Conservation (phyloP, 768 basidiomycete species). For the Tricholoma sp. region DNA sequence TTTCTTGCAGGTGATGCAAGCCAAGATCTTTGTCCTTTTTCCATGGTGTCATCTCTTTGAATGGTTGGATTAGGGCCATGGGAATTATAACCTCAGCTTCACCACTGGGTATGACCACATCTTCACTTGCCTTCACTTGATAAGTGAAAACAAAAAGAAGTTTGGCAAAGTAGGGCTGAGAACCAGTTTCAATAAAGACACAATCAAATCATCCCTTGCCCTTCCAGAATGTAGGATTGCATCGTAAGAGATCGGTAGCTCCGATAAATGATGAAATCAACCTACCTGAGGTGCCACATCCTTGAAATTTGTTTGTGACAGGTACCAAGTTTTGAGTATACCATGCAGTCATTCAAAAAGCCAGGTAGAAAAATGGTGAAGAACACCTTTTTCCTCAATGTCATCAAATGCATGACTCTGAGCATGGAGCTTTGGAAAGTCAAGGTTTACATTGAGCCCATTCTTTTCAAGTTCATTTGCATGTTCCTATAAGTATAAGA, state of each 20-base stretch:
- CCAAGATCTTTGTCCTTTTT: neutral
- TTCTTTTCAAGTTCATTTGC: neutral
- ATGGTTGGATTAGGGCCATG: neutral
- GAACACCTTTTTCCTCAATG: constrained; percentile 27
- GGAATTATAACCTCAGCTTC: neutral
- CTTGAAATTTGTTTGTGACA: constrained; percentile 25
- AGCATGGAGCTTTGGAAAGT: constrained; percentile 31
- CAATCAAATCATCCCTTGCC: constrained; percentile 9
- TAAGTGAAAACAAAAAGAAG: neutral
- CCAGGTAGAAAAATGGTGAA: constrained; percentile 25
- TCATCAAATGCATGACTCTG: constrained; percentile 27
- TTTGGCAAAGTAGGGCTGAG: neutral
- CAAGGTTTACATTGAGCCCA: constrained; percentile 21
- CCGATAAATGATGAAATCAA: constrained; percentile 3
- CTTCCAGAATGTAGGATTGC: constrained; percentile 13
- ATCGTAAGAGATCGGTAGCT: constrained; percentile 13
- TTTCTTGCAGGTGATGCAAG: no score
- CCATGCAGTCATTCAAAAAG: constrained; percentile 27
- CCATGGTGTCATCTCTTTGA: neutral
- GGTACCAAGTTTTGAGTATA: constrained; percentile 21
- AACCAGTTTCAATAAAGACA: neutral
- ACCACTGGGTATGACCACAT: no score
- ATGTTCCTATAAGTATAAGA: neutral
- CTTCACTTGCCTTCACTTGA: no score
- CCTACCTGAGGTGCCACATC: constrained; percentile 24